Evolutionary conservation across 805 yeast species (phyloP), one percentile per base, ranked within the genome.

Genomic region (Ogataea pilisensis): DNA sequence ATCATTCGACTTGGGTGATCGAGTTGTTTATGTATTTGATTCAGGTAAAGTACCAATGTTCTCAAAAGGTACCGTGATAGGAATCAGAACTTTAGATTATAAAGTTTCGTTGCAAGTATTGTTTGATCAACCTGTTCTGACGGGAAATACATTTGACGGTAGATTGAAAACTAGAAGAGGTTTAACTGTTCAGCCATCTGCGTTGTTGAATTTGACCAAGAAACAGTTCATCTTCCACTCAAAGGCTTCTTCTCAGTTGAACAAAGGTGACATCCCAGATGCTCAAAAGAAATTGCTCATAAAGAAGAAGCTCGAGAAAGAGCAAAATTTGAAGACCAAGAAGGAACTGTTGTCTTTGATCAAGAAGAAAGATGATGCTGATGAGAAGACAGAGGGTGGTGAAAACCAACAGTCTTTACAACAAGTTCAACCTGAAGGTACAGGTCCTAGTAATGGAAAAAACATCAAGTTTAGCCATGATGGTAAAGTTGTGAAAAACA

Each of bases 41-140:
- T 79, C 85, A 19, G 98, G 98, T 38, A 88, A 86, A 56, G 95
- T 90, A 13, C 95, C 96, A 21, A 64, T 82, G 42, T 88, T 84
- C 57, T 74, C 86, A 20, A 84, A 84, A 55, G 99, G 99, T 60
- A 89, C 96, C 1, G 95, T 93, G 40, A 83, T 86, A 37, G 82
- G 85, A 8, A 68, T 75, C 41, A 65, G 64, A 19, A 64, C 75
- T 4, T 69, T 78, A 31, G 87, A 86, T 31, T 72, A 78, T 27
- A 76, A 80, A 50, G 72, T 78, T 27, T 76, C 78, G 8, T 68
- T 93, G 42, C 88, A 85, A 48, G 81, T 93, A 38, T 62, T 93
- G 28, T 93, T 91, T 70, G 99, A 93, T 57, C 65, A 74, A 42
- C 85, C 90, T 31, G 70, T 91, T 41, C 70, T 89, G 38, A 85